A percentile compares a stretch with the other conserved stretches of the same genome.
phyloP scores from a whole-genome alignment of 202 grass and related monocot genomes.

The Schoenoplectus tabernaemontani region DNA sequence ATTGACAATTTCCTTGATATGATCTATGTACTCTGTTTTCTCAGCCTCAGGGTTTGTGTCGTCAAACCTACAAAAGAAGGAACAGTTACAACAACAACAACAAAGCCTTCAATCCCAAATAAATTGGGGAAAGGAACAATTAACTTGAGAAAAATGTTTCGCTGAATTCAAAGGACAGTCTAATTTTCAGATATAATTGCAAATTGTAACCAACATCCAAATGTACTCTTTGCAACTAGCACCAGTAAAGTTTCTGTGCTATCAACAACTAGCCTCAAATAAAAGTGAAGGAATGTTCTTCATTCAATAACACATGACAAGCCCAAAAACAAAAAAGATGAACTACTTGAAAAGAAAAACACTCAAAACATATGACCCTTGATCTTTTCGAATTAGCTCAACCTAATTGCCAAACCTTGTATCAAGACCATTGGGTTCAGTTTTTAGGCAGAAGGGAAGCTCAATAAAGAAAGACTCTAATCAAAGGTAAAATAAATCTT shows the following conservation, averaged over 20 bases:
- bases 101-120: no score
- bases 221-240: not conserved
- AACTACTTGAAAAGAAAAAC: not conserved
- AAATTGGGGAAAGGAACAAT: conserved; percentile 21
- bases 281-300: not conserved
- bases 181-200: not conserved
- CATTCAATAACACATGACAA: not conserved
- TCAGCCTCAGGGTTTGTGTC: conserved; percentile 98
- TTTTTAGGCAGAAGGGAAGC: not conserved
- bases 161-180: not conserved
- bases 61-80: conserved; percentile 92
- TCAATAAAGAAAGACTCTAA: not conserved
- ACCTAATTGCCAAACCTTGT: no score
- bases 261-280: not conserved
- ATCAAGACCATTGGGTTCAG: not conserved
- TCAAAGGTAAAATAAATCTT: not conserved
- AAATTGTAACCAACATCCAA: not conserved
- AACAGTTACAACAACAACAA: no score
- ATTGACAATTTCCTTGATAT: conserved; percentile 79
- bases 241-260: not conserved
- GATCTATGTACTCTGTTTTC: conserved; percentile 95
- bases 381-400: no score
- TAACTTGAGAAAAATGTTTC: not conserved
- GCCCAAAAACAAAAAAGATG: not conserved
- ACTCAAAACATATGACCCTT: not conserved